Evolutionary conservation across 2,329 filamentous ascomycete genomes (phyloP).

Genomic region (Xylaria polymorpha): DNA sequence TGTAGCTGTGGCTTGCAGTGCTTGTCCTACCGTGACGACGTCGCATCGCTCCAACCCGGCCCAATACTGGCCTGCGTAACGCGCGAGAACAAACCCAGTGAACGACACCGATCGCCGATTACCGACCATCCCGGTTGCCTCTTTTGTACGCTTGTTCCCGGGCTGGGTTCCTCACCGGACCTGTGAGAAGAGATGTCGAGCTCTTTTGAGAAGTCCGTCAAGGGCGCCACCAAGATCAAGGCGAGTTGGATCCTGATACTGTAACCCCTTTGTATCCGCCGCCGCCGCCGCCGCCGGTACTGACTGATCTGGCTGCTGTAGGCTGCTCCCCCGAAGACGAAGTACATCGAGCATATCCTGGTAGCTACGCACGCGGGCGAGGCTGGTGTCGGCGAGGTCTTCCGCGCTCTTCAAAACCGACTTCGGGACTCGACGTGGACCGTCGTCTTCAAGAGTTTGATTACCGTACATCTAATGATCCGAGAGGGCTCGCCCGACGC

Average conservation of each 20-base stretch:
- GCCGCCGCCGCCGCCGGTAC: constrained; percentile 24
- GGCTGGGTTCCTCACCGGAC: background rate
- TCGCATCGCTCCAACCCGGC: constrained; percentile 25
- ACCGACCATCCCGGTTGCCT: constrained; percentile 31
- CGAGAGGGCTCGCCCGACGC: constrained; percentile 91
- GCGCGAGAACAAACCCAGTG: constrained; percentile 8
- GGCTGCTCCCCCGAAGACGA: constrained; percentile 96
- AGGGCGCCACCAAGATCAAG: constrained; percentile 98
- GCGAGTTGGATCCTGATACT: constrained; percentile 58
- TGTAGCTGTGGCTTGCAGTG: constrained; percentile 18
- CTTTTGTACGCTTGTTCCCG: constrained; percentile 7
- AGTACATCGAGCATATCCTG: constrained; percentile 98
- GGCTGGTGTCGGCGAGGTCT: constrained; percentile 94
- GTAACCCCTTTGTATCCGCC: background rate
- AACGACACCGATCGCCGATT: constrained; percentile 22
- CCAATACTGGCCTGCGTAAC: constrained; percentile 21
- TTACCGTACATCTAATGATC: constrained; percentile 97
- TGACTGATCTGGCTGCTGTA: constrained; percentile 53
- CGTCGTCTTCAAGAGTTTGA: constrained; percentile 97
- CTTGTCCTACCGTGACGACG: constrained; percentile 34
- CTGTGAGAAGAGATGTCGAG: constrained; percentile 70
- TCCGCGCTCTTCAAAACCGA: constrained; percentile 87
- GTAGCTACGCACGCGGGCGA: constrained; percentile 95
- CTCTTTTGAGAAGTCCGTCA: constrained; percentile 98
- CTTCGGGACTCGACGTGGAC: constrained; percentile 98